phyloP scores from a whole-genome alignment of 2,329 filamentous ascomycete species.

The Ilyonectria destructans region DNA sequence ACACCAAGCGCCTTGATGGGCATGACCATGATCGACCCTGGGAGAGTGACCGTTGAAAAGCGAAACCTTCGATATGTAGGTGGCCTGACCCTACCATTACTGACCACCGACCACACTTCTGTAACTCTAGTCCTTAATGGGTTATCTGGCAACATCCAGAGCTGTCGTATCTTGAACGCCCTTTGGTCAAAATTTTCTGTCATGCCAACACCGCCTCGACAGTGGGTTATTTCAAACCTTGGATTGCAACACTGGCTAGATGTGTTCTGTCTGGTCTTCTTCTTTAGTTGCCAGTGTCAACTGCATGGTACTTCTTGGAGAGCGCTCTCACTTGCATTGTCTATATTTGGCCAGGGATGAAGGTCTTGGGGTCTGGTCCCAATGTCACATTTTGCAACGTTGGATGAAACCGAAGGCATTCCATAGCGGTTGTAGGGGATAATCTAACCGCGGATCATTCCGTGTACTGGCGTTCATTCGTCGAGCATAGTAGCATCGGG shows the following conservation, averaged over 20 bases:
- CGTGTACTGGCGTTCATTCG: background rate
- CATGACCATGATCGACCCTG: background rate
- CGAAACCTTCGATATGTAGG: no score
- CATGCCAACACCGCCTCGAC: no score
- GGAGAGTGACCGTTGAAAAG: background rate
- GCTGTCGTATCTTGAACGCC: no score
- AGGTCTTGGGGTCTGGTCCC: background rate
- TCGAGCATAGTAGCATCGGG: background rate
- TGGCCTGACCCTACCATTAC: no score
- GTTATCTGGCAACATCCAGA: no score
- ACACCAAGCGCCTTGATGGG: background rate
- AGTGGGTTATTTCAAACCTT: no score
- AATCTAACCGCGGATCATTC: background rate
- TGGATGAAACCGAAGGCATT: background rate
- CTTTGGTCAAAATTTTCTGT: no score
- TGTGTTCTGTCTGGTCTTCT: no score
- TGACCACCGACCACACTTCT: no score
- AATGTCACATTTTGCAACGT: background rate
- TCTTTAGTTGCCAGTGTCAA: no score
- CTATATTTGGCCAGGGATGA: background rate
- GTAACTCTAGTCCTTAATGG: no score
- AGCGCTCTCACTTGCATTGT: background rate
- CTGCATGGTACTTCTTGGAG: background rate
- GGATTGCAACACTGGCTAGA: no score
- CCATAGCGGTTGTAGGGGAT: background rate